Evolutionary conservation across 352 stramenopile species (phyloP).

Genomic region (Phytopythium litorale): DNA sequence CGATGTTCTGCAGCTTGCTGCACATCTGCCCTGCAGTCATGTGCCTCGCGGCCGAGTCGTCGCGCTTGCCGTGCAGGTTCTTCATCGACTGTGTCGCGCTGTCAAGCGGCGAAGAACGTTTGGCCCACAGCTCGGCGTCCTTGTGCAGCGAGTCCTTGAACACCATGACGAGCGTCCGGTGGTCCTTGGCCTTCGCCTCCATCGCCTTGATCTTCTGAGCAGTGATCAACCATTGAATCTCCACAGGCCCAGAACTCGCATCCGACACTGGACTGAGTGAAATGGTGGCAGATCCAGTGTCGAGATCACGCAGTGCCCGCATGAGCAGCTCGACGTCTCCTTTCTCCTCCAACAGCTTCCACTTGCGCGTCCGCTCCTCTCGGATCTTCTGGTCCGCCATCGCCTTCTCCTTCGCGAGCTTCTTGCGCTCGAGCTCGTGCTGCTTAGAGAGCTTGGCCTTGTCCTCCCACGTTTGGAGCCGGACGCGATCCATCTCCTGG

Average conservation of each 20-base stretch:
- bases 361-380: constrained; percentile 80
- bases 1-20: constrained; percentile 79
- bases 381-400: constrained; percentile 74
- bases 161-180: constrained; percentile 75
- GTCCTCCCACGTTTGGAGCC: constrained; percentile 86
- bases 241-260: constrained; percentile 10
- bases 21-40: constrained; percentile 79
- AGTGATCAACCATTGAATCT: constrained; percentile 57
- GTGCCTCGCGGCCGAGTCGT: constrained; percentile 65
- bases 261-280: background rate
- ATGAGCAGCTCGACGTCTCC: constrained; percentile 81
- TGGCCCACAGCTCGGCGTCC: constrained; percentile 71
- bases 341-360: constrained; percentile 82
- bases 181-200: constrained; percentile 73
- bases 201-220: constrained; percentile 56
- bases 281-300: constrained; percentile 9
- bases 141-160: constrained; percentile 82
- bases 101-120: constrained; percentile 14
- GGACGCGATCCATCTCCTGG: constrained; percentile 85
- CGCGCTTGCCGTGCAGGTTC: constrained; percentile 31
- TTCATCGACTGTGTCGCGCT: constrained; percentile 18
- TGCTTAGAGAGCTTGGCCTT: constrained; percentile 85
- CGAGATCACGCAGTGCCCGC: constrained; percentile 62
- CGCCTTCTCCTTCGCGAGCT: constrained; percentile 73
- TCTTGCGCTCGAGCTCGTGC: constrained; percentile 82